These are phyloP conservation scores for Eucalyptus urophylla DNA, from an alignment of 345 rosid species.

Conservation along the genomic window DNA sequence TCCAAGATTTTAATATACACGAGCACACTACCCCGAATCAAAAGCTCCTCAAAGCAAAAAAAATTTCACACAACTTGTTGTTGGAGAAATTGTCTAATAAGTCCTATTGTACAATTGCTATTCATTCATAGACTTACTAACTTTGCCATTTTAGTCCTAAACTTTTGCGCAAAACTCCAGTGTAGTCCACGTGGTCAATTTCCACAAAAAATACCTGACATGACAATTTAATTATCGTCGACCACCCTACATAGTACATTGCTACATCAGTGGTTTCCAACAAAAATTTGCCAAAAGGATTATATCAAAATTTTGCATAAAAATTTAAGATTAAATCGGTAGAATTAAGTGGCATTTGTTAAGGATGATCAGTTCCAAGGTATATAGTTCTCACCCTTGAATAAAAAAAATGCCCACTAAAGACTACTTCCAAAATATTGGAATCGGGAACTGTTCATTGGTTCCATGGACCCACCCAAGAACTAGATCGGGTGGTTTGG, in stretches of 20 bases:
- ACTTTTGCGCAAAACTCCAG: too few relatives aligned
- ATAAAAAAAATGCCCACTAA: fast-evolving
- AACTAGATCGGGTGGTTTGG: fast-evolving
- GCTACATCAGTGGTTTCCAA: not conserved
- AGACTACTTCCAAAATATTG: too few relatives aligned
- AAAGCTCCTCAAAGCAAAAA: too few relatives aligned
- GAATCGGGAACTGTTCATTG: fast-evolving
- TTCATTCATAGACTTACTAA: too few relatives aligned
- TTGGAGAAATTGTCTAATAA: not conserved
- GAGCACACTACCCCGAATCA: not conserved
- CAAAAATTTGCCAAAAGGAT: not conserved
- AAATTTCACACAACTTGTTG: not conserved
- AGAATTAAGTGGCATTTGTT: fast-evolving
- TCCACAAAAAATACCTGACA: fast-evolving
- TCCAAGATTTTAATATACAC: not conserved
- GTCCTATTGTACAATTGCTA: too few relatives aligned
- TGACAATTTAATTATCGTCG: too few relatives aligned
- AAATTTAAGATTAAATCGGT: fast-evolving
- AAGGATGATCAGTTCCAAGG: fast-evolving
- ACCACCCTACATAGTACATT: too few relatives aligned
- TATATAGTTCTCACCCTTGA: fast-evolving
- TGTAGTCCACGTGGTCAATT: fast-evolving
- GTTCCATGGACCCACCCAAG: too few relatives aligned
- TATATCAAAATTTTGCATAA: not conserved
- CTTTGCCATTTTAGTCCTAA: too few relatives aligned